Evolutionary conservation across 148 eudicot species (phyloP).

Genomic region (Rhododendron griersonianum): DNA sequence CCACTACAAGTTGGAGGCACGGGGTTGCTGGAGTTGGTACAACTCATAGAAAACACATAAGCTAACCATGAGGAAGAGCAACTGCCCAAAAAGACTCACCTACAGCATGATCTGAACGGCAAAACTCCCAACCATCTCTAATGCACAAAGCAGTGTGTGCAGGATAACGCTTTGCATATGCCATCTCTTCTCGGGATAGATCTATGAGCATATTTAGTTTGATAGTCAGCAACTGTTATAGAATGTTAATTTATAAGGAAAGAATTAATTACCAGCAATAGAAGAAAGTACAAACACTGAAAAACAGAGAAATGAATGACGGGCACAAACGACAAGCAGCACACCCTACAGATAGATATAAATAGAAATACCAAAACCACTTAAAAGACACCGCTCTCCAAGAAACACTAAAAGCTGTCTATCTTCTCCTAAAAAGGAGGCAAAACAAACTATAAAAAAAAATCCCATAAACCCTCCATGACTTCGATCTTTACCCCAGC

Average conservation of each 20-base stretch:
- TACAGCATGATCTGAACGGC: slow-evolving; percentile 69
- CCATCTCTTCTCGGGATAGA: slow-evolving; percentile 68
- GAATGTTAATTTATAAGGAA: not conserved
- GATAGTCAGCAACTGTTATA: slow-evolving; percentile 13
- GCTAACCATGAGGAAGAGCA: not conserved
- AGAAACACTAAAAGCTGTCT: not conserved
- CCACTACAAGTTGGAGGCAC: not conserved
- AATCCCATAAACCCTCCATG: not conserved
- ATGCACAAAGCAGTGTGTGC: slow-evolving; percentile 77
- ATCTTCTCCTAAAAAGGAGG: not conserved
- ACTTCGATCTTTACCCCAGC: not conserved
- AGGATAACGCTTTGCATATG: slow-evolving; percentile 80
- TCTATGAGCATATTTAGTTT: slow-evolving; percentile 42
- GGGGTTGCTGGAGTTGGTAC: not conserved
- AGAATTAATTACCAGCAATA: not conserved
- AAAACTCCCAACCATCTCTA: slow-evolving; percentile 90
- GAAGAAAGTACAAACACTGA: not conserved
- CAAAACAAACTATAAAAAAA: not conserved
- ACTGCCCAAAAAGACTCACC: slow-evolving; percentile 46
- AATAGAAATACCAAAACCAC: not conserved
- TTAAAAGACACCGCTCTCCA: not conserved
- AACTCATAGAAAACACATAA: not conserved
- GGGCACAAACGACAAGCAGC: not conserved
- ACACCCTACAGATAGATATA: not conserved
- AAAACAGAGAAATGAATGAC: not conserved